Base-by-base conservation (phyloP, 1,284 basidiomycete species). In the Microbotryomycetes sp. region DNA sequence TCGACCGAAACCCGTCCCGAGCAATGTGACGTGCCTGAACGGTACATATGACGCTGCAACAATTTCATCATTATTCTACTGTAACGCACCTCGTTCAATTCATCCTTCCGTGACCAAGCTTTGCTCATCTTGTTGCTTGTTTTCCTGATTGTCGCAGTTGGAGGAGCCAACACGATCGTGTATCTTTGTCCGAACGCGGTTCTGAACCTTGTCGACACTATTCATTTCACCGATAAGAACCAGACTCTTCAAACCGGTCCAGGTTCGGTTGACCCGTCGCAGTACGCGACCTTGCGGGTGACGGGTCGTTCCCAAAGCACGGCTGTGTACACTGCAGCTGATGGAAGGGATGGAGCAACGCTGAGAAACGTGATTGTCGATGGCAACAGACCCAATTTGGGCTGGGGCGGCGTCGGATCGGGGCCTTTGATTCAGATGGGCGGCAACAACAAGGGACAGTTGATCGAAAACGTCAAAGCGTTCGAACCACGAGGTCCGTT, bases 191-290 rank as follows among this genome's bases (percentile, higher is more conserved):
- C 77, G 0, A 70, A 71, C 9, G 68, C 73, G 13, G 63, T 69
- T 11, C 76, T 78, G 57, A 65, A 68, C 2, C 70, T 79, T 27
- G 71, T 73, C 1, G 73, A 73, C 0, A 72, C 77, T 1, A 75
- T 80, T 64, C 63, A 75, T 48, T 79, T 79, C 69, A 77, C 75
- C 5, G 75, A 74, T 3, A 74, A 75, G 21, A 75, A 78, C 60
- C 79, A 80, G 62, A 77, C 78, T 59, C 65, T 79, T 24, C 74
- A 75, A 35, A 79, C 79, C 11, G 56, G 35, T 41, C 35, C 35
- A 59, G 27, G 64, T 58, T 56, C 26, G 15, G 55, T 58, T 15
- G 3, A 4, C 15, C 3, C 6, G 3, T 5, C 4, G 7, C 3
- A 24, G 29, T 68, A 77, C 31, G 59, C 59, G 2, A 56, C 35